Percentiles rank a stretch among this genome's conserved stretches.
Conservation (phyloP, 495 filamentous ascomycete genomes). For the Talaromyces trachyspermus region DNA sequence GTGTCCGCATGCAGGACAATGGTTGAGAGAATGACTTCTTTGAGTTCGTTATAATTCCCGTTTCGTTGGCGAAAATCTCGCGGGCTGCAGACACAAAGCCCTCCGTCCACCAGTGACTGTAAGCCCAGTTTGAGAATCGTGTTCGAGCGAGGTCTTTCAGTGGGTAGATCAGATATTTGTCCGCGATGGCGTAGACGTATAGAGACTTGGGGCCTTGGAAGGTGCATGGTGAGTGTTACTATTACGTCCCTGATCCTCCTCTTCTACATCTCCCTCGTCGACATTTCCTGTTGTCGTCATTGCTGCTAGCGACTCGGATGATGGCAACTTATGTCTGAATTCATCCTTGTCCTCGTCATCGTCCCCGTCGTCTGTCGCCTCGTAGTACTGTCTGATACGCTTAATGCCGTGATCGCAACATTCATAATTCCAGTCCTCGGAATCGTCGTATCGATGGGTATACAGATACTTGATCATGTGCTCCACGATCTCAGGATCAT, state of each 20-base stretch:
- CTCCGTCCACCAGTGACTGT: slow-evolving; percentile 4
- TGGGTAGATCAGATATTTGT: slow-evolving; percentile 25
- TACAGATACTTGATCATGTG: slow-evolving; percentile 23
- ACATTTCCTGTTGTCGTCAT: too few relatives aligned
- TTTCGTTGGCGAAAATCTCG: slow-evolving; percentile 17
- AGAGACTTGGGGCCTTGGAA: slow-evolving; percentile 13
- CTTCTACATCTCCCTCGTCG: too few relatives aligned
- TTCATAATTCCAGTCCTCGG: slow-evolving; percentile 2
- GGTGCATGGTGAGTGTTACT: neutral
- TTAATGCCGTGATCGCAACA: neutral
- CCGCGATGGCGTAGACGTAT: slow-evolving; percentile 27
- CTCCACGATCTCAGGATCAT: slow-evolving; percentile 19
- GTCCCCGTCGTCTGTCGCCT: neutral
- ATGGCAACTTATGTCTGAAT: neutral
- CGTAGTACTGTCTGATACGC: neutral
- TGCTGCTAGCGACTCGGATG: too few relatives aligned
- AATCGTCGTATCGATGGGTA: slow-evolving; percentile 10
- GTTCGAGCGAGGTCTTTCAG: slow-evolving; percentile 22
- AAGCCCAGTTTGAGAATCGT: slow-evolving; percentile 20
- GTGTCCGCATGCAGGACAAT: slow-evolving; percentile 4
- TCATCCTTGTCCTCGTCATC: neutral
- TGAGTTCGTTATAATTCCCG: slow-evolving; percentile 6
- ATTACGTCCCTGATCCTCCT: neutral
- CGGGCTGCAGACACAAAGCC: slow-evolving; percentile 19
- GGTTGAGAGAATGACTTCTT: slow-evolving; percentile 2